These are phyloP conservation scores for Amoeboradix gromovi DNA, from an alignment of 371 early-diverging fungal genomes.

Conservation along the genomic window DNA sequence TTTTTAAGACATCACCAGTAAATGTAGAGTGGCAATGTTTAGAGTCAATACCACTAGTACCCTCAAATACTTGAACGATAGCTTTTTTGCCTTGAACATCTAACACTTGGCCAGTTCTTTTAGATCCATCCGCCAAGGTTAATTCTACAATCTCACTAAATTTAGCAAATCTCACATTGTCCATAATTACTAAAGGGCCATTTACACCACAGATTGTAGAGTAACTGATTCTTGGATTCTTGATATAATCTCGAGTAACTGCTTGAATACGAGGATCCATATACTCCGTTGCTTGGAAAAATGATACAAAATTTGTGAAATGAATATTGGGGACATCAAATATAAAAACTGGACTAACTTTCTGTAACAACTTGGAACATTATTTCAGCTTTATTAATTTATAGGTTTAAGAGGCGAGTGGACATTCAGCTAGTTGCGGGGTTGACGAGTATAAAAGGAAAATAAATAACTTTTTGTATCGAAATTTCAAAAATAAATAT, in stretches of 20 bases:
- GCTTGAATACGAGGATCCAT: conserved; percentile 18
- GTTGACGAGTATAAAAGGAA: too few relatives aligned
- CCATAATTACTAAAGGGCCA: conserved; percentile 96
- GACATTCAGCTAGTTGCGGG: too few relatives aligned
- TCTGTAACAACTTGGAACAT: too few relatives aligned
- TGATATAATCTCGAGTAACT: conserved; percentile 51
- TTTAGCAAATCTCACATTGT: conserved; percentile 94
- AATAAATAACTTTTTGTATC: too few relatives aligned
- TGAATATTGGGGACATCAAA: too few relatives aligned
- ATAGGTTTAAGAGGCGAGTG: too few relatives aligned
- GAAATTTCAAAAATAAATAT: too few relatives aligned
- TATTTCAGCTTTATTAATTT: too few relatives aligned
- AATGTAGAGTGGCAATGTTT: conserved; percentile 90
- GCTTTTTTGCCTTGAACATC: conserved; percentile 96
- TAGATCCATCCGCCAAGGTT: conserved; percentile 86
- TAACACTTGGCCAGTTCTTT: conserved; percentile 90
- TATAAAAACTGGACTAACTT: too few relatives aligned
- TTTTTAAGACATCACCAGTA: conserved; percentile 87
- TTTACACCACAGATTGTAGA: conserved; percentile 96
- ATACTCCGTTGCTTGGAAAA: too few relatives aligned
- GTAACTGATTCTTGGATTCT: conserved; percentile 85
- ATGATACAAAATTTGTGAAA: too few relatives aligned
- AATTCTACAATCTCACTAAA: conserved; percentile 94
- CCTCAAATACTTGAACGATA: conserved; percentile 98
- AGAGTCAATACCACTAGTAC: conserved; percentile 93